Base-by-base conservation (phyloP, 2,329 filamentous ascomycete genomes). In the Pseudogymnoascus sp. region DNA sequence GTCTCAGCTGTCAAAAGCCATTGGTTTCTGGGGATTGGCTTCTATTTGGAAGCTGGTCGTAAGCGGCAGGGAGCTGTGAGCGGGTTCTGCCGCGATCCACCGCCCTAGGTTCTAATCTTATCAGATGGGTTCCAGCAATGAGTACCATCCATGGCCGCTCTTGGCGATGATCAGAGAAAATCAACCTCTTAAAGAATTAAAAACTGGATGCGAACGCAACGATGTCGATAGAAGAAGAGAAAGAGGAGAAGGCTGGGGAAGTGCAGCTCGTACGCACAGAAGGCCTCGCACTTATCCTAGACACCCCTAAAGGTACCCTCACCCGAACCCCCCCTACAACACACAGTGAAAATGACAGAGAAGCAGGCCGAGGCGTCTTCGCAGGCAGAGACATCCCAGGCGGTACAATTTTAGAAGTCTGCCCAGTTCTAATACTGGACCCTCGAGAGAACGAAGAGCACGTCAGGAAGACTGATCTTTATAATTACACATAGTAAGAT, bases 401-500 rank as follows among this genome's bases (percentile, higher is more conserved):
- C 1, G 74, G 76, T 11, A 81, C 79, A 0, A 70, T 81, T 4
- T 72, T 84, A 64, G 82, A 84, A 66, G 76, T 79, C 7, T 82
- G 76, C 42, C 81, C 81, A 3, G 81, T 83, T 5, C 70, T 85
- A 5, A 71, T 83, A 2, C 71, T 85, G 14, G 75, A 76, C 29
- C 68, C 75, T 0, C 68, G 73, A 47, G 81, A 84, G 66, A 82
- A 81, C 66, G 73, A 75, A 62, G 67, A 75, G 11, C 76, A 83
- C 68, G 76, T 83, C 63, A 74, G 75, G 61, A 76, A 81, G 31
- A 83, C 82, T 0, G 74, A 75, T 1, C 70, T 85, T 3, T 80
- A 79, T 69, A 79, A 84, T 69, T 85, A 85, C 67, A 84, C 81
- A 31, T 84, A 84, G 80, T 82, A 74, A 64, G 67, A 64, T 37